These are phyloP conservation scores for Mycena vitilis DNA, from an alignment of 768 basidiomycete species.

Conservation along the genomic window DNA sequence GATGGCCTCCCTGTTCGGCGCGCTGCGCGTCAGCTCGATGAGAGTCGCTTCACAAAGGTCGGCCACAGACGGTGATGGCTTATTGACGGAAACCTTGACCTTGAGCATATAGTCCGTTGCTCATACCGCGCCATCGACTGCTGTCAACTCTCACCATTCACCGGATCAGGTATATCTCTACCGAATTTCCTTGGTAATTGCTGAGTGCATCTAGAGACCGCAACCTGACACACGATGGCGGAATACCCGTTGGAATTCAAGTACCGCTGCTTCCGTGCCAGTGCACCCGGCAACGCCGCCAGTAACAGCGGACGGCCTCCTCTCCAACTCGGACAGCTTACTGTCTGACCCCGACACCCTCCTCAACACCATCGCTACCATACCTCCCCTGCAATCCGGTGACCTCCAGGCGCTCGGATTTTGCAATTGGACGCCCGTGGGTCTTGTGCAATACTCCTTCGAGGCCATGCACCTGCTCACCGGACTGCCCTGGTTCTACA, in stretches of 20 bases:
- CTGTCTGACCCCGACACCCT: neutral
- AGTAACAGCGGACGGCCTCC: neutral
- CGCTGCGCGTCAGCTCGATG: constrained; percentile 20
- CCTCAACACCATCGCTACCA: constrained; percentile 17
- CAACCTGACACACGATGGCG: constrained; percentile 29
- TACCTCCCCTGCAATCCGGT: constrained; percentile 71
- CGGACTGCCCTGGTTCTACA: constrained; percentile 86
- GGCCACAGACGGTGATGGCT: neutral
- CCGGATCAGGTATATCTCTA: constrained; percentile 21
- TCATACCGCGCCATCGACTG: constrained; percentile 26
- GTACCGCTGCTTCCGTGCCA: constrained; percentile 7
- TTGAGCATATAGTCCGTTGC: constrained; percentile 18
- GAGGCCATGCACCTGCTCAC: constrained; percentile 77
- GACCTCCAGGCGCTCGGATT: constrained; percentile 75
- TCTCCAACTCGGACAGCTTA: neutral
- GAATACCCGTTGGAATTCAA: constrained; percentile 33
- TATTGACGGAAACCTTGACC: neutral
- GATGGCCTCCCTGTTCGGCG: constrained; percentile 14
- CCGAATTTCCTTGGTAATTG: neutral
- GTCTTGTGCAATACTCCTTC: constrained; percentile 69
- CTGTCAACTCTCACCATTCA: constrained; percentile 25
- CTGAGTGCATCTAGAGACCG: constrained; percentile 34
- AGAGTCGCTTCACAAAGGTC: constrained; percentile 20
- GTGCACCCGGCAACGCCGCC: neutral
- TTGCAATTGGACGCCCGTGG: constrained; percentile 69